Base-by-base conservation (phyloP, 2,329 filamentous ascomycete species). In the Teratosphaeria destructans region DNA sequence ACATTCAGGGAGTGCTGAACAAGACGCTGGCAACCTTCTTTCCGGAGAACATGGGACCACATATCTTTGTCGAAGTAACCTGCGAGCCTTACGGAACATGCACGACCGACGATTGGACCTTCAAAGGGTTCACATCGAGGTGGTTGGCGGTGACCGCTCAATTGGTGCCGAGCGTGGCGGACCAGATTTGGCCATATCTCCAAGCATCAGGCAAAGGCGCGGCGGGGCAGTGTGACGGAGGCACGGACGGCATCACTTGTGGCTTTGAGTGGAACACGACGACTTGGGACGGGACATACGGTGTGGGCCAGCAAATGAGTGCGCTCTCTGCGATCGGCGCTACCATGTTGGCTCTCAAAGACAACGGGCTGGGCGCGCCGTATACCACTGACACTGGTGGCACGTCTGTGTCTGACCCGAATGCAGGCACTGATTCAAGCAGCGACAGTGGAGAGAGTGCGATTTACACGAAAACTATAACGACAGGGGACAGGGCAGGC, bases 401-500 rank as follows among this genome's bases (percentile, higher is more conserved):
- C 57, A 81, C 77, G 19, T 79, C 74, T 32, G 64, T 70, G 61
- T 79, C 81, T 26, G 71, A 84, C 59, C 74, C 76, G 3, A 70
- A 63, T 37, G 76, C 75, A 8, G 76, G 76, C 54, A 70, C 73
- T 6, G 70, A 70, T 54, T 57, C 54, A 57, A 64, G 66, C 49
- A 65, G 71, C 14, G 67, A 66, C 39, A 66, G 61, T 16, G 67
- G 61, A 4, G 57, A 53, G 43, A 68, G 72, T 7, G 70, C 69
- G 59, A 63, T 57, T 19, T 54, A 59, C 39, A 61, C 59, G 12
- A 27, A 71, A 35, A 62, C 74, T 1, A 78, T 85, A 37, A 83
- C 82, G 2, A 78, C 78, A 1, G 84, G 79, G 7, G 88, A 92
- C 68, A 82, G 78, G 62, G 86, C 82, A 6, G 89, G 87, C 11